Conservation (phyloP, 805 yeast genomes). For the Schwanniomyces occidentalis region DNA sequence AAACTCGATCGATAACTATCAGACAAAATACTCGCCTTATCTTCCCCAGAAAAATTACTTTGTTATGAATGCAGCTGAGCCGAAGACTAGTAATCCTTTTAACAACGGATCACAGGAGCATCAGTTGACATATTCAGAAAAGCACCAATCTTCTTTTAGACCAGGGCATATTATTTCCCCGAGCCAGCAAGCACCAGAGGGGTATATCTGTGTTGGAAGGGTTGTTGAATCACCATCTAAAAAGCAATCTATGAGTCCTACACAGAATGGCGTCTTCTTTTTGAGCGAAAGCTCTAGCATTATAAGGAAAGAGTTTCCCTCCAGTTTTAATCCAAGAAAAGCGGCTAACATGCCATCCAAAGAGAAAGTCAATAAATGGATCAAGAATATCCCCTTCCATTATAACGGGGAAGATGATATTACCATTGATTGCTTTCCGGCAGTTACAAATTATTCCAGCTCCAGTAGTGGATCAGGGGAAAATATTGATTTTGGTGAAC, state of each 20-base stretch:
- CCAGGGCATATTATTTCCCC: slow-evolving; percentile 13
- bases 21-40: slow-evolving; percentile 8
- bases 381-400: slow-evolving; percentile 54
- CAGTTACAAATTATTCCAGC: slow-evolving; percentile 34
- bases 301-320: slow-evolving; percentile 23
- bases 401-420: slow-evolving; percentile 19
- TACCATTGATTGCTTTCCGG: slow-evolving; percentile 50
- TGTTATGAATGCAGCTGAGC: slow-evolving; percentile 5
- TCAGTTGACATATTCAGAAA: slow-evolving; percentile 4
- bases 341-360: slow-evolving; percentile 62
- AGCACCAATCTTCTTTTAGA: slow-evolving; percentile 5
- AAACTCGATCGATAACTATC: slow-evolving; percentile 3
- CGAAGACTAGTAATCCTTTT: slow-evolving; percentile 3
- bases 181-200: slow-evolving; percentile 12
- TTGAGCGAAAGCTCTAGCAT: slow-evolving; percentile 4
- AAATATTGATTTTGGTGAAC: slow-evolving; percentile 14
- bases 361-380: slow-evolving; percentile 70
- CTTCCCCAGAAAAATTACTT: slow-evolving; percentile 7
- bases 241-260: slow-evolving; percentile 2
- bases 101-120: slow-evolving; percentile 2
- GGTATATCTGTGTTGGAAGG: slow-evolving; percentile 14
- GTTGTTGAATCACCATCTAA: slow-evolving; percentile 10
- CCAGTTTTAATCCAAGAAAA: slow-evolving; percentile 58
- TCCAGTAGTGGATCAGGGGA: slow-evolving; percentile 14
- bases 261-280: slow-evolving; percentile 8